Evolutionary conservation across 345 rosid species (phyloP).

Genomic region (Hibiscus mutabilis): DNA sequence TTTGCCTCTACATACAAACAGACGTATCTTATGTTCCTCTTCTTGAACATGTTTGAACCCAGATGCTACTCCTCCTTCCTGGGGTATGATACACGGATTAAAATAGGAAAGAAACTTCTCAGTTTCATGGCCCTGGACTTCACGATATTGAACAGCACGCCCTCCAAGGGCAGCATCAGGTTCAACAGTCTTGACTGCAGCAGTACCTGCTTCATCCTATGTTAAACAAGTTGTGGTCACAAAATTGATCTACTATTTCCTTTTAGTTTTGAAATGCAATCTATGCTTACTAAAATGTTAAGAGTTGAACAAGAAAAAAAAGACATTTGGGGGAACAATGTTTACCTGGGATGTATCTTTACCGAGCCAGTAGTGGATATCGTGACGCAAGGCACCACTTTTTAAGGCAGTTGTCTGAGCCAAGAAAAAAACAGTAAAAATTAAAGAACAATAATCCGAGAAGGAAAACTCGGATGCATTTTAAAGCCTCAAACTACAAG

Average conservation of each 20-base stretch:
- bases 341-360: conserved; percentile 77
- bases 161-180: conserved; percentile 99
- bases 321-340: background rate
- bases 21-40: conserved; percentile 69
- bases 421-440: background rate
- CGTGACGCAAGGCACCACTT: conserved; percentile 77
- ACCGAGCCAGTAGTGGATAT: conserved; percentile 91
- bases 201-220: conserved; percentile 96
- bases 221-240: conserved; percentile 19
- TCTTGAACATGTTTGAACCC: conserved; percentile 80
- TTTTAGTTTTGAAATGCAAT: background rate
- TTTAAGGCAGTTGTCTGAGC: conserved; percentile 69
- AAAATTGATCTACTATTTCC: conserved; percentile 7
- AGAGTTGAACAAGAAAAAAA: background rate
- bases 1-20: conserved; percentile 92
- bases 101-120: conserved; percentile 95
- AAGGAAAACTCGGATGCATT: conserved; percentile 5
- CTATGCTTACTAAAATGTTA: background rate
- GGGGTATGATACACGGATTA: conserved; percentile 96
- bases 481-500: background rate
- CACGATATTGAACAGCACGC: conserved; percentile 98
- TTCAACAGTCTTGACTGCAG: conserved; percentile 90
- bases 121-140: conserved; percentile 92
- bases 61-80: conserved; percentile 89
- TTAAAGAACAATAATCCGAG: background rate